Conservation (phyloP, 225 moss, liverwort and hornwort genomes). For the Physcomitrellopsis africana region DNA sequence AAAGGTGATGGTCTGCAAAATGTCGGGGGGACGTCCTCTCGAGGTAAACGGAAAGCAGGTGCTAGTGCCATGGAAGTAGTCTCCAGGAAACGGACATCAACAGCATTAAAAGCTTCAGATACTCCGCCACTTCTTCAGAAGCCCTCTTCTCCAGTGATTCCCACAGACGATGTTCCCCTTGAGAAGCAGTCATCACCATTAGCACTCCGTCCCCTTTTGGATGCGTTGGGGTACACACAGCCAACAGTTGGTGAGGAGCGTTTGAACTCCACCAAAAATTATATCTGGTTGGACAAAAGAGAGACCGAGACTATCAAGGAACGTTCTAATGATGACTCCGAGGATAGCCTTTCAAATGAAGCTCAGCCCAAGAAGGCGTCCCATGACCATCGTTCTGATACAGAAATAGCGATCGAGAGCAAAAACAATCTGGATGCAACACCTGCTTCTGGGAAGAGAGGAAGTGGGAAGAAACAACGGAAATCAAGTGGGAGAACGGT, state of each 20-base stretch:
- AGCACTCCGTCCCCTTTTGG: constrained; percentile 37
- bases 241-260: constrained; percentile 27
- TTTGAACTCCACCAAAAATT: constrained; percentile 34
- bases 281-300: constrained; percentile 38
- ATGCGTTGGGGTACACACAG: constrained; percentile 51
- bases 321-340: constrained; percentile 31
- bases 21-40: constrained; percentile 28
- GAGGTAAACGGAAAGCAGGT: constrained; percentile 47
- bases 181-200: constrained; percentile 26
- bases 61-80: constrained; percentile 26
- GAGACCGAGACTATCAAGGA: constrained; percentile 11
- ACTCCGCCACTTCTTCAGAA: constrained; percentile 25
- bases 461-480: constrained; percentile 33
- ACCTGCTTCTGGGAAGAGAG: constrained; percentile 23
- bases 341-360: constrained; percentile 42
- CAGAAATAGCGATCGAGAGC: constrained; percentile 16
- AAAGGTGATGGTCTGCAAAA: constrained; percentile 2
- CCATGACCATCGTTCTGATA: constrained; percentile 39
- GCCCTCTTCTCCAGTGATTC: constrained; percentile 19
- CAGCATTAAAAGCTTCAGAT: constrained; percentile 28
- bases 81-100: constrained; percentile 45
- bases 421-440: constrained; percentile 5
- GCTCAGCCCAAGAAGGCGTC: constrained; percentile 27
- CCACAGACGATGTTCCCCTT: constrained; percentile 12
- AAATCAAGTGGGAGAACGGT: constrained; percentile 33